Evolutionary conservation across 768 basidiomycete species (phyloP), one percentile per base, ranked within the genome.

Genomic region (Agrocybe pediades): DNA sequence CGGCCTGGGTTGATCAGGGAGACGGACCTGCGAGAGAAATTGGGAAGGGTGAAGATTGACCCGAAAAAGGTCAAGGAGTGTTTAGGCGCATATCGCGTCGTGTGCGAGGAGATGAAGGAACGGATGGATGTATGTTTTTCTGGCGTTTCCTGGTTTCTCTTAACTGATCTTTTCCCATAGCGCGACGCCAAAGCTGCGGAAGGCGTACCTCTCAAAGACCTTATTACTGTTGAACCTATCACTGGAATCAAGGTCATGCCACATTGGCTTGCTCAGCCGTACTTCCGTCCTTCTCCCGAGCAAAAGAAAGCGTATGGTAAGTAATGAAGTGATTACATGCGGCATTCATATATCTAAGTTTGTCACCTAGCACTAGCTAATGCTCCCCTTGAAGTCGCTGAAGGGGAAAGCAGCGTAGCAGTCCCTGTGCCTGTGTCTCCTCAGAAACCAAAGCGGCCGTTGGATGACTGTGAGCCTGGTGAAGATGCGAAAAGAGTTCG

Each of bases 1-100:
- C 85, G 88, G 0, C 92, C 92, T 0, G 88, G 86, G 0, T 73
- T 98, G 26, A 71, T 63, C 19, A 66, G 74, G 46, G 84, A 92
- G 60, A 75, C 70, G 2, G 93, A 95, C 64, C 67, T 97, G 54
- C 76, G 96, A 39, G 85, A 91, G 52, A 73, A 73, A 63, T 71
- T 98, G 17, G 90, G 91, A 6, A 75, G 70, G 53, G 55, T 69
- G 63, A 59, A 54, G 70, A 67, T 48, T 54, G 57, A 55, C 43
- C 51, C 61, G 46, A 60, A 62, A 58, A 55, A 48, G 59, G 51
- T 53, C 55, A 65, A 49, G 69, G 75, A 54, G 70, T 65, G 25
- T 65, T 68, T 53, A 65, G 70, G 21, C 63, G 73, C 17, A 64
- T 71, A 66, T 59, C 67, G 17, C 63, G 67, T 54, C 53, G 70